Evolutionary conservation across 768 basidiomycete species (phyloP), one percentile per base, ranked within the genome.

Genomic region (Mycena latifolia): DNA sequence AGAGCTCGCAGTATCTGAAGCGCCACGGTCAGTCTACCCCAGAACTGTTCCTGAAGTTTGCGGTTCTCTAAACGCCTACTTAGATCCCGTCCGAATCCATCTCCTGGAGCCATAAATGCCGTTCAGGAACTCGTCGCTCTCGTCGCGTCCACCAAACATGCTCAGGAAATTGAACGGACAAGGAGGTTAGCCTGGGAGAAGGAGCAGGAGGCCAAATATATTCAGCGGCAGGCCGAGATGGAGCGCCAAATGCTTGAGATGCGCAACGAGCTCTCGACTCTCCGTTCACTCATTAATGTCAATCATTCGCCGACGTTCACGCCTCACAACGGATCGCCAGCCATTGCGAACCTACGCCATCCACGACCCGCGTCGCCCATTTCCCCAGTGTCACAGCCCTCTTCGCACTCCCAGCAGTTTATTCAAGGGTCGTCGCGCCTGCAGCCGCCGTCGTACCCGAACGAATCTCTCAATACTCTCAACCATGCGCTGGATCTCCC

Each of bases 101-200:
- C 79, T 22, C 63, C 77, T 11, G 76, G 79, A 51, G 77, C 80
- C 45, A 62, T 81, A 10, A 79, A 83, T 64, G 82, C 86, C 4
- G 80, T 92, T 0, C 85, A 89, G 18, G 88, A 92, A 67, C 81
- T 92, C 39, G 73, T 88, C 61, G 84, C 87, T n/a, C 81, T 87
- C 55, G 75, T 91, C 9, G 75, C 82, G n/a, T 81, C 84, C 0
- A 88, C 87, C 1, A 83, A 82, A 67, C 85, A 91, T 33, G 85
- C 87, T 0, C 86, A 88, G 48, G 89, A 90, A 55, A 81, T 78
- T 20, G 92, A 93, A 67, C 78, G 81, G 41, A 85, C 80, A 67
- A 83, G 92, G 22, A 81, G 91, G 52, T 59, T 83, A 10, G 85
- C 80, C 39, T 93, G 92, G 91, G 92, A 93, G 71, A 81, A 84